Percentiles rank a stretch among this genome's conserved stretches.
phyloP scores from a whole-genome alignment of 2,329 filamentous ascomycete genomes.

The Monosporascus sp. region DNA sequence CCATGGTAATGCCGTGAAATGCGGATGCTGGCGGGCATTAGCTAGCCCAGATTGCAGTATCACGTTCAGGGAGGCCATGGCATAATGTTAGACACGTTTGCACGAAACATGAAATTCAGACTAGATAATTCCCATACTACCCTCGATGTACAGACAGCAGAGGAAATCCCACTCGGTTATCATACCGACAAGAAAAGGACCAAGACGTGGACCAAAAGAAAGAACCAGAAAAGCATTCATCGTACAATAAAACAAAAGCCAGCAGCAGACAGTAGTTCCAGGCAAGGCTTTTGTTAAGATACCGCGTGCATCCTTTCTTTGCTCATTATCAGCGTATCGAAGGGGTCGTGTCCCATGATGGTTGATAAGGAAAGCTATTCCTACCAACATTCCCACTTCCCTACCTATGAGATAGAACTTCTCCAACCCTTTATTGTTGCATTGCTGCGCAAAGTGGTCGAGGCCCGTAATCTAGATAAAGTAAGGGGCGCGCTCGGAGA shows the following conservation, averaged over 20 bases:
- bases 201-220: neutral
- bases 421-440: slow-evolving; percentile 6
- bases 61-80: too few relatives aligned
- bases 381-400: slow-evolving; percentile 3
- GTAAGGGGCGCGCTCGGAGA: slow-evolving; percentile 25
- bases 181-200: neutral
- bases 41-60: too few relatives aligned
- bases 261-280: neutral
- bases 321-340: slow-evolving; percentile 13
- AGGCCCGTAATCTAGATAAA: slow-evolving; percentile 25
- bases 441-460: slow-evolving; percentile 2
- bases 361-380: slow-evolving; percentile 7
- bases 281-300: neutral
- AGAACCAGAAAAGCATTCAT: neutral
- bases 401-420: slow-evolving; percentile 2
- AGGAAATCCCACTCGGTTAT: neutral
- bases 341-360: slow-evolving; percentile 9
- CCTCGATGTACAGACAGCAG: neutral
- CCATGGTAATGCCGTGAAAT: too few relatives aligned
- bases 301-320: slow-evolving; percentile 12
- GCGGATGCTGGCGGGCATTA: too few relatives aligned
- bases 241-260: neutral
- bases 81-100: too few relatives aligned
- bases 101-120: neutral
- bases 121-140: neutral